Evolutionary conservation across 371 early-diverging fungal species (phyloP).

Genomic region (Massospora cicadina): DNA sequence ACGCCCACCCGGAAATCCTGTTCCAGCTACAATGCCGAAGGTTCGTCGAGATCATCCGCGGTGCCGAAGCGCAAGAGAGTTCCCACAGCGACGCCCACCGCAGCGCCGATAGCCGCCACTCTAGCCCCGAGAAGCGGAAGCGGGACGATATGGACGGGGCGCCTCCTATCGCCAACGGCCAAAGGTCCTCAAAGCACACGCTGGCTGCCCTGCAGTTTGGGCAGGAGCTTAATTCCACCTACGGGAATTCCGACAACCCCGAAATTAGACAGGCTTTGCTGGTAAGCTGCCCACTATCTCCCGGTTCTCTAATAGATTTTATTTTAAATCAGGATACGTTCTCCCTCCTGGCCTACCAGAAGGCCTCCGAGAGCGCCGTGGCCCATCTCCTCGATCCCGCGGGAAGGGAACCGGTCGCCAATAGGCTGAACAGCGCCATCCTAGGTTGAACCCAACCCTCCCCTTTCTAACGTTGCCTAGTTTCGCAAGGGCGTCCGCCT

Average conservation of each 20-base stretch:
- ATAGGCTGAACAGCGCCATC: constrained; percentile 49
- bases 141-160: constrained; percentile 13
- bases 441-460: constrained; percentile 21
- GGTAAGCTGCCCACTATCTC: constrained; percentile 11
- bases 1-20: constrained; percentile 30
- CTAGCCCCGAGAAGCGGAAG: constrained; percentile 8
- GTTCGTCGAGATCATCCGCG: constrained; percentile 54
- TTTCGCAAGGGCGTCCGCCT: constrained; percentile 22
- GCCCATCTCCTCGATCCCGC: constrained; percentile 23
- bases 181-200: constrained; percentile 4
- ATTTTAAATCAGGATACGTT: constrained; percentile 30
- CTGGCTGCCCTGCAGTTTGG: constrained; percentile 46
- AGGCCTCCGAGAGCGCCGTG: constrained; percentile 32
- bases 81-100: background rate
- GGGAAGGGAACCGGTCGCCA: constrained; percentile 43
- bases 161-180: constrained; percentile 9
- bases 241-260: constrained; percentile 28
- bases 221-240: constrained; percentile 44
- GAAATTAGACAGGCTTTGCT: constrained; percentile 23
- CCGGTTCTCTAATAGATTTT: background rate
- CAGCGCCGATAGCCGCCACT: background rate
- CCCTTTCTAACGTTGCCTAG: constrained; percentile 9
- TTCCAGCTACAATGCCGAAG: constrained; percentile 63
- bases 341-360: constrained; percentile 57
- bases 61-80: constrained; percentile 5